Base-by-base conservation (phyloP, 495 filamentous ascomycete species). In the Talaromyces adpressus region DNA sequence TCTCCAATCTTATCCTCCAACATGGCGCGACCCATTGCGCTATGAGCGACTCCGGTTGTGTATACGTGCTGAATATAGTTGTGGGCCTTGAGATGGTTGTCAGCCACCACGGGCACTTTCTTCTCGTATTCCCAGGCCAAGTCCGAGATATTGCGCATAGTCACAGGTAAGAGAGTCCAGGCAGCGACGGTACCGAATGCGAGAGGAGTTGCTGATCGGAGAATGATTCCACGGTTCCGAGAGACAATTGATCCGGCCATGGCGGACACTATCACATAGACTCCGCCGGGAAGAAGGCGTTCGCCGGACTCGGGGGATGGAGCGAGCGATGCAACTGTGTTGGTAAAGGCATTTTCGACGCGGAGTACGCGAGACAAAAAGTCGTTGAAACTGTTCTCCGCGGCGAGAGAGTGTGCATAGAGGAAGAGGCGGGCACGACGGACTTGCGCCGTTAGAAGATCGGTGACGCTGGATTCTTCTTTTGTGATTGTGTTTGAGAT, bases 241-340 rank as follows among this genome's bases (percentile, higher is more conserved):
- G 89, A 82, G 30, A 96, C 77, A 70, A 98, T 97, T 67, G 85
- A 89, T 66, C 93, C 93, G 32, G 93, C 89, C 92, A 98, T 96
- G 64, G 90, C 86, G 11, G 91, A 85, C 2, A 98, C 91, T 14
- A 96, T 85, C 39, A 96, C 91, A 77, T 97, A 97, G 64, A 97
- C 82, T 41, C 85, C 74, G 5, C 92, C 91, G 27, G 94, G 94
- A 71, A 96, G 84, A 16, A 98, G 81, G 67, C 84, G 84, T 77
- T 98, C 94, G 65, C 88, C 87, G 57, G 85, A 87, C 71, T 92
- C 88, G 63, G 87, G 85, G 11, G 91, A 80, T 23, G 94, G 94
- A 39, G 92, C 92, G 9, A 98, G 85, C 0, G 87, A 89, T 30
- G 92, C 89, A 66, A 98, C 76, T 54, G 94, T 97, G 69, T 82